A percentile compares a stretch with the other conserved stretches of the same genome.
phyloP scores from a whole-genome alignment of 2,329 filamentous ascomycete genomes.

The Thermomyces lanuginosus region DNA sequence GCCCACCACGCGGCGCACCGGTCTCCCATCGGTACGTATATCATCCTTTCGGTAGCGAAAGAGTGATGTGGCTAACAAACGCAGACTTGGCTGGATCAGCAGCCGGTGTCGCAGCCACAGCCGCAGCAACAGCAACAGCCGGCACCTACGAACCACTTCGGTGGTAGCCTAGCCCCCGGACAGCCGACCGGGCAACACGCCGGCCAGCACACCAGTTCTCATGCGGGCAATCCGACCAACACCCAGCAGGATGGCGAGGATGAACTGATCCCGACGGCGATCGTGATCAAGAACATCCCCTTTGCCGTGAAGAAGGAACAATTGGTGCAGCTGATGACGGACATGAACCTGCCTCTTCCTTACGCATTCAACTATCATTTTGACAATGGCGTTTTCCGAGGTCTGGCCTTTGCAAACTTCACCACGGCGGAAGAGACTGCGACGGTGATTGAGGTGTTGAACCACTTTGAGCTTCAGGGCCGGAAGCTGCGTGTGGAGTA shows the following conservation, averaged over 20 bases:
- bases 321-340: conserved; percentile 81
- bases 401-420: conserved; percentile 94
- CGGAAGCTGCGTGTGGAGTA: conserved; percentile 92
- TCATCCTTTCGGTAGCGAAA: conserved; percentile 4
- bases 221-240: conserved; percentile 23
- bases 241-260: conserved; percentile 38
- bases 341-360: conserved; percentile 79
- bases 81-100: conserved; percentile 49
- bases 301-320: conserved; percentile 98
- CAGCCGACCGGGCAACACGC: conserved; percentile 4
- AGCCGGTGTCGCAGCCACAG: conserved; percentile 32
- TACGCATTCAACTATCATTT: conserved; percentile 99
- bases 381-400: conserved; percentile 91
- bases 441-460: conserved; percentile 81
- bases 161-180: conserved; percentile 5
- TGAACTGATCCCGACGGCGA: conserved; percentile 91
- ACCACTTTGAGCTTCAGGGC: conserved; percentile 88
- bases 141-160: no score
- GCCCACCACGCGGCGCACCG: conserved; percentile 39
- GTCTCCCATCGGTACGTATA: conserved; percentile 55
- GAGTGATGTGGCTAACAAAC: conserved; percentile 5
- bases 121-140: no score
- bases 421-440: conserved; percentile 89
- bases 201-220: conserved; percentile 21
- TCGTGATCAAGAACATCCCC: conserved; percentile 98